Evolutionary conservation across 1,284 basidiomycete genomes (phyloP), one percentile per base, ranked within the genome.

Genomic region (Pholiota adiposa): DNA sequence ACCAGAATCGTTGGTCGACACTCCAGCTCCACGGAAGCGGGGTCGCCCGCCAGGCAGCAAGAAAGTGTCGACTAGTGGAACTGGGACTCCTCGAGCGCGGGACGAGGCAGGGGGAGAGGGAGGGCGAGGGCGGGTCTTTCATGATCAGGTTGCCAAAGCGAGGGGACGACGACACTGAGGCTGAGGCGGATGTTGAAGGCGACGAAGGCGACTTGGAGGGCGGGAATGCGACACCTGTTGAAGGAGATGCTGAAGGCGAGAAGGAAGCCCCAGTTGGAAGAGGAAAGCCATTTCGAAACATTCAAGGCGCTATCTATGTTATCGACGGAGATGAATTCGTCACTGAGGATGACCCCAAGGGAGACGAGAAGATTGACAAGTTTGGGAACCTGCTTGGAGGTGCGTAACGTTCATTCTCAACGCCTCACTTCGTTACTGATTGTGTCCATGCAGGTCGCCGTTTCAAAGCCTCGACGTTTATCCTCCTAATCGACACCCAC

Each of bases 271-370:
- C 79, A 2, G 68, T 82, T 36, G 83, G 79, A 41, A 85, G 84
- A 3, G 88, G 87, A 1, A 89, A 87, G 66, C 85, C 86, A 0
- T 90, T 89, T 74, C 79, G 86, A 56, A 86, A 82, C 65, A 85
- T 97, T 69, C 88, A 91, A 56, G 93, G 92, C 11, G 80, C 87
- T 65, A 83, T 87, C 14, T 93, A 91, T 71, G 77, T 87, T 44
- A 89, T 97, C 52, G 91, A 94, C 43, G 89, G 90, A 41, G 96
- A 98, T 72, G 96, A 97, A 75, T 88, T 96, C 64, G 78, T 91
- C 50, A 90, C 95, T 4, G 88, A 89, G 1, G 85, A 93, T 49
- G 92, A 98, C 70, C 83, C 86, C 41, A 94, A 90, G 63, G 97
- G 97, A 14, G 92, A 98, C 72, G 85, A 88, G 60, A 99, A 99